Evolutionary conservation across 75 land plant species (phyloP), one percentile per base, ranked within the genome.

Genomic region (Sequoiadendron giganteum): DNA sequence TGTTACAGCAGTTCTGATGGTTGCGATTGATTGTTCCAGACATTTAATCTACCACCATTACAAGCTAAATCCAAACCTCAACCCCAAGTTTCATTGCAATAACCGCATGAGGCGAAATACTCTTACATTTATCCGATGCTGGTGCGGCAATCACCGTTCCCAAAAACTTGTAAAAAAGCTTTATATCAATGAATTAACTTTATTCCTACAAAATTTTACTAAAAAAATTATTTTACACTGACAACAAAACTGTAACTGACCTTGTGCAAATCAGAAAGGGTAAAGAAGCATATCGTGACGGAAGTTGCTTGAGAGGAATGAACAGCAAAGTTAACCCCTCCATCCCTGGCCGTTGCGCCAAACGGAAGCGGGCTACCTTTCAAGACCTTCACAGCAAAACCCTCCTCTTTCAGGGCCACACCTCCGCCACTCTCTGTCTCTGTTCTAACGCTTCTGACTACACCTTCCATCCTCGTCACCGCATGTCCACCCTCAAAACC

Each of bases 241-340:
- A 52, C 2, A 52, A 13, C 11, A 52, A 52, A 52, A 52, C 55
- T 52, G 55, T 1, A 55, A 72, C 86, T 49, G 11, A 95, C 97
- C 93, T 93, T 85, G 89, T 94, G 90, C 79, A 98, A 90, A 85
- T 98, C 99, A 3, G 89, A 87, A 30, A 92, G 89, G 30, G 89
- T 92, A 55, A 94, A 92, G 65, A 98, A 79, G 47, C 99, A 98
- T 52, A 98, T 88, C 32, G 92, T 78, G 1, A 96, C 99, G 15
- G 98, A 92, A 19, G 89, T 75, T 28, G 99, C 97, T 76, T 87
- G 89, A 55, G 94, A 68, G 1, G 99, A 98, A 86, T 91, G 93
- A 56, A 98, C 87, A 2, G 99, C 91, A 54, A 98, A 98, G 87
- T 98, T 98, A 49, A 98, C 93, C 1, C 99, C 99, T 11, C 92